A percentile compares a stretch with the other conserved stretches of the same genome.
These are phyloP conservation scores for Phytophthora megakarya DNA, from an alignment of 352 stramenopile genomes.

Conservation along the genomic window DNA sequence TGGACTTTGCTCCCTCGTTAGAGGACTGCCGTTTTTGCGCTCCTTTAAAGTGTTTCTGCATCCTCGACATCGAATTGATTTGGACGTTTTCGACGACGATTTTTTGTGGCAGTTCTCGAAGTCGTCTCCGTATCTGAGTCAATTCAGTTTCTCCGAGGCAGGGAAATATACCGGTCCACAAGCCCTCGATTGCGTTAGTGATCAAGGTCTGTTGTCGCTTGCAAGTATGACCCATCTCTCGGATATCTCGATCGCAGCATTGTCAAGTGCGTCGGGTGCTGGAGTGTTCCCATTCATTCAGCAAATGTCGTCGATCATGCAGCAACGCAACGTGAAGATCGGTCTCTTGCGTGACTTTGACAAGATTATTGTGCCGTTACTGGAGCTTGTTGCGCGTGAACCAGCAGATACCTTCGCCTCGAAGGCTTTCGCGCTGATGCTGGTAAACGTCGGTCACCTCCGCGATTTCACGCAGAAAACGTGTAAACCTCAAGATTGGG, in stretches of 20 bases:
- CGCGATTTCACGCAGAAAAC: conserved; percentile 30
- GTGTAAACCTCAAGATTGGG: conserved; percentile 30
- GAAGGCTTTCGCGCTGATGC: conserved; percentile 41
- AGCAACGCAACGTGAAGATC: conserved; percentile 52
- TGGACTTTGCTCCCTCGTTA: conserved; percentile 39
- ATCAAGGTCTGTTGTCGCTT: conserved; percentile 35
- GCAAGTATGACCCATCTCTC: conserved; percentile 42
- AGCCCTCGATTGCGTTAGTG: conserved; percentile 37
- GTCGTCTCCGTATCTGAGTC: conserved; percentile 35
- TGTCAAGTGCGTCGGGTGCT: conserved; percentile 25
- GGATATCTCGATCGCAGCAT: conserved; percentile 43
- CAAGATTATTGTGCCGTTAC: conserved; percentile 37
- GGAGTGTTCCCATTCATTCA: conserved; percentile 40
- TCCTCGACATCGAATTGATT: conserved; percentile 40
- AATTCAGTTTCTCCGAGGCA: conserved; percentile 41
- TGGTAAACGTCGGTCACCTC: conserved; percentile 43
- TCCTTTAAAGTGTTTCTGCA: conserved; percentile 46
- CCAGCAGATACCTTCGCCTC: conserved; percentile 25
- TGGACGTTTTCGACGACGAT: conserved; percentile 45
- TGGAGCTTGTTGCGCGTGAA: conserved; percentile 34
- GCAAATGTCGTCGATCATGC: conserved; percentile 25
- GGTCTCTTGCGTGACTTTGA: conserved; percentile 42
- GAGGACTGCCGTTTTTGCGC: conserved; percentile 40
- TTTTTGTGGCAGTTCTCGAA: conserved; percentile 37
- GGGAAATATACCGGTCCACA: conserved; percentile 39